phyloP scores from a whole-genome alignment of 805 yeast genomes.

The Yarrowia alimentaria region DNA sequence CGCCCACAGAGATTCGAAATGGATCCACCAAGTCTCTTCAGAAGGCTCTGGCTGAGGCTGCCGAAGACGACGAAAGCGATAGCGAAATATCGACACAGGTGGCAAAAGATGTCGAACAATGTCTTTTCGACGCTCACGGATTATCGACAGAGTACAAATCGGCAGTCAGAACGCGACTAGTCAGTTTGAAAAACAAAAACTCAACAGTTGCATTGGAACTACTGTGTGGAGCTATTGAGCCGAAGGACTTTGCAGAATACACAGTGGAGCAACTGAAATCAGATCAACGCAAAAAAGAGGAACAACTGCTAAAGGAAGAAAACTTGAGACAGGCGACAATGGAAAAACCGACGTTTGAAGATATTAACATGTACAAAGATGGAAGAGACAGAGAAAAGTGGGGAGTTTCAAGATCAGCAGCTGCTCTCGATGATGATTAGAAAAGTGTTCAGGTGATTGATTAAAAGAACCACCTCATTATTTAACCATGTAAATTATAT shows the following conservation, averaged over 20 bases:
- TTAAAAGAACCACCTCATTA: no score
- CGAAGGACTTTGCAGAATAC: conserved; percentile 16
- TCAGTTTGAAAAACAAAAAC: conserved; percentile 13
- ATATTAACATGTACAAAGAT: conserved; percentile 41
- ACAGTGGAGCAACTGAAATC: conserved; percentile 13
- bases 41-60: conserved; percentile 8
- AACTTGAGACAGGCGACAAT: conserved; percentile 14
- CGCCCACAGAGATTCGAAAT: conserved; percentile 11
- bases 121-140: neutral
- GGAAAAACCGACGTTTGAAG: conserved; percentile 35
- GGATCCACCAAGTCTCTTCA: neutral
- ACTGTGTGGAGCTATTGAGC: conserved; percentile 16
- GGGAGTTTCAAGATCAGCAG: conserved; percentile 45
- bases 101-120: conserved; percentile 14
- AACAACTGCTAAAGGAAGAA: conserved; percentile 11
- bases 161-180: conserved; percentile 17
- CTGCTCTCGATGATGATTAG: conserved; percentile 40
- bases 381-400: conserved; percentile 46
- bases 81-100: conserved; percentile 8
- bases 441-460: neutral
- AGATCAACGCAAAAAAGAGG: conserved; percentile 3
- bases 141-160: conserved; percentile 14
- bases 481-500: no score
- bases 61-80: conserved; percentile 8
- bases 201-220: conserved; percentile 3